These are phyloP conservation scores for Rhizophlyctis rosea DNA, from an alignment of 192 early-diverging fungal species.

Conservation along the genomic window DNA sequence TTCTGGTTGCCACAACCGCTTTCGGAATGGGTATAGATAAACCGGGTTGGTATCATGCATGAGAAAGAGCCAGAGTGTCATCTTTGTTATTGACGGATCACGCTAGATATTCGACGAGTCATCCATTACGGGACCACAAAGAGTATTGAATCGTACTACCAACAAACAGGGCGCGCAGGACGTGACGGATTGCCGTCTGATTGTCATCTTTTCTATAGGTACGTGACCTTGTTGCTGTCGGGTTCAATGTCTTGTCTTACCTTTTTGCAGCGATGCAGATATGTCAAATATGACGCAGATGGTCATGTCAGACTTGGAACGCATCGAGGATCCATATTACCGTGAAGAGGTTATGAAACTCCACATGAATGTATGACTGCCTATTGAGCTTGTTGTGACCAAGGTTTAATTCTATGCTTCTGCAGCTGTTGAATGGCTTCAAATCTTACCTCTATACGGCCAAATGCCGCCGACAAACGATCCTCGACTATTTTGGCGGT, in stretches of 20 bases:
- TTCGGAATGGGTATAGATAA: constrained; percentile 1
- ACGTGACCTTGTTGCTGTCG: no score
- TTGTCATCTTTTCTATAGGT: background rate
- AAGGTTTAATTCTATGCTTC: background rate
- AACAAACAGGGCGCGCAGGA: background rate
- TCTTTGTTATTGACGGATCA: no score
- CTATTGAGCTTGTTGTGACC: no score
- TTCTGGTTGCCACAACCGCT: background rate
- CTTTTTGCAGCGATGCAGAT: background rate
- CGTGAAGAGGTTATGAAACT: no score
- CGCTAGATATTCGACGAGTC: background rate
- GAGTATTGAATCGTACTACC: background rate
- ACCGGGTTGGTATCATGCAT: background rate
- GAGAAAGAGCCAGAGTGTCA: no score
- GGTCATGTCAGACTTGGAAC: background rate
- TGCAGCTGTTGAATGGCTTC: background rate
- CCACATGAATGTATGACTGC: no score
- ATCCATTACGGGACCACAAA: background rate
- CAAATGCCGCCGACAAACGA: background rate
- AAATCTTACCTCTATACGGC: background rate
- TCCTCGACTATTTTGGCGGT: background rate
- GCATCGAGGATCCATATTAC: background rate
- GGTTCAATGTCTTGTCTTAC: no score
- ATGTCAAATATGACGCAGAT: background rate
- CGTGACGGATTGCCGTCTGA: background rate